phyloP scores from a whole-genome alignment of 2,329 filamentous ascomycete species.

The Emericellopsis cladophorae region DNA sequence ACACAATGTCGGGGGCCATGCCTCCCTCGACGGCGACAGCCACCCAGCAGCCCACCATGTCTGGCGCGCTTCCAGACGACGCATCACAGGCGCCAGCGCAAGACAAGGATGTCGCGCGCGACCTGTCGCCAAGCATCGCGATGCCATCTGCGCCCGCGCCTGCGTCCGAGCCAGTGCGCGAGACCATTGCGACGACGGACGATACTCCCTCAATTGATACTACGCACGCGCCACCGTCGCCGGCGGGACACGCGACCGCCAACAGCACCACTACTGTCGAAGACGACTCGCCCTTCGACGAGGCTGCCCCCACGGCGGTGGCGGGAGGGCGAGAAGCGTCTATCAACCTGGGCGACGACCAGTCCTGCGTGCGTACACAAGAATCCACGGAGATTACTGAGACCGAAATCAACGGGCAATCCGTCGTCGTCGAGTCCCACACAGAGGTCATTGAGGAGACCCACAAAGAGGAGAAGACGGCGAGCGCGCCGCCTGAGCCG shows the following conservation, averaged over 20 bases:
- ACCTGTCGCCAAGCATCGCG: neutral
- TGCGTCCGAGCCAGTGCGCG: neutral
- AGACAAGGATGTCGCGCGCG: neutral
- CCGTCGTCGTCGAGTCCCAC: neutral
- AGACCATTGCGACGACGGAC: neutral
- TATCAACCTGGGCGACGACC: no score
- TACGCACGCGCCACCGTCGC: neutral
- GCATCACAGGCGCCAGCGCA: neutral
- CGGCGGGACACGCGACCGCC: neutral
- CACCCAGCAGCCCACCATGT: neutral
- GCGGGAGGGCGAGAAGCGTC: neutral
- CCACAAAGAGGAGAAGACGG: no score
- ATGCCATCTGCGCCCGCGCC: neutral
- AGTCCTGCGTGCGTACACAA: no score
- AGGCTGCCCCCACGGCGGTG: no score
- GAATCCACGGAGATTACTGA: neutral
- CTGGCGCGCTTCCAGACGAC: neutral
- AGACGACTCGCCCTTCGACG: neutral
- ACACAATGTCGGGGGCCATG: constrained; percentile 1
- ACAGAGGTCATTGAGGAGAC: neutral
- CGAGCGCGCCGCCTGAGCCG: no score
- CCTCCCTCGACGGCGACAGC: neutral
- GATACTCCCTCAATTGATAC: neutral
- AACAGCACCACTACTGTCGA: neutral
- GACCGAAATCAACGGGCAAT: neutral